Conservation (phyloP, 2,329 filamentous ascomycete genomes). For the Bisporella sp. region DNA sequence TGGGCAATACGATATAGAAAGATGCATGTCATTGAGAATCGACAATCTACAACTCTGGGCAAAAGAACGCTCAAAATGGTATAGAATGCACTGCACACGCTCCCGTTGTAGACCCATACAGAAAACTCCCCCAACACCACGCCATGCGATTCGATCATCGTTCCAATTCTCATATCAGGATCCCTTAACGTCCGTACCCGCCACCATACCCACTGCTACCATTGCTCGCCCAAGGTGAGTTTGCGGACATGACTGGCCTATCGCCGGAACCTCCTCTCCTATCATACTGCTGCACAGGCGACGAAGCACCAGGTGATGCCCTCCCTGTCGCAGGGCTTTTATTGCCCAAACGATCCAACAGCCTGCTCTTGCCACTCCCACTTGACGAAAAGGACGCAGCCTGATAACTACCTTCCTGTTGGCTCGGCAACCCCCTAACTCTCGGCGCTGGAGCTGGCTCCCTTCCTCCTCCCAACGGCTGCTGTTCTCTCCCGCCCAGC, state of each 20-base stretch:
- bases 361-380: conserved; percentile 7
- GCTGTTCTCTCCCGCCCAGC: conserved; percentile 19
- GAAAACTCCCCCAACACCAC: too few species aligned
- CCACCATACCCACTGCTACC: conserved; percentile 33
- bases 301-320: neutral
- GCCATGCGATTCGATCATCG: too few species aligned
- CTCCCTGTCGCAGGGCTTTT: too few species aligned
- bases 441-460: conserved; percentile 21
- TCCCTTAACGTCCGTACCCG: conserved; percentile 26
- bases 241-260: conserved; percentile 38
- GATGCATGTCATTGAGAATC: too few species aligned
- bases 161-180: too few species aligned
- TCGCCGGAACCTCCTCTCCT: conserved; percentile 27
- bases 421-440: conserved; percentile 61
- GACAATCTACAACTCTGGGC: too few species aligned
- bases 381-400: conserved; percentile 8
- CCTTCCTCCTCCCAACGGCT: neutral
- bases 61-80: too few species aligned
- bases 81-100: too few species aligned
- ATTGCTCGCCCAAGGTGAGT: conserved; percentile 40
- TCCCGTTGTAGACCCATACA: too few species aligned
- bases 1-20: too few species aligned
- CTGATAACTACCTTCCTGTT: conserved; percentile 70
- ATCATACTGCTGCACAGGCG: conserved; percentile 22
- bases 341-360: conserved; percentile 9